Evolutionary conservation across 441 rosid species (phyloP), one percentile per base, ranked within the genome.

Genomic region (Brassica balearica): DNA sequence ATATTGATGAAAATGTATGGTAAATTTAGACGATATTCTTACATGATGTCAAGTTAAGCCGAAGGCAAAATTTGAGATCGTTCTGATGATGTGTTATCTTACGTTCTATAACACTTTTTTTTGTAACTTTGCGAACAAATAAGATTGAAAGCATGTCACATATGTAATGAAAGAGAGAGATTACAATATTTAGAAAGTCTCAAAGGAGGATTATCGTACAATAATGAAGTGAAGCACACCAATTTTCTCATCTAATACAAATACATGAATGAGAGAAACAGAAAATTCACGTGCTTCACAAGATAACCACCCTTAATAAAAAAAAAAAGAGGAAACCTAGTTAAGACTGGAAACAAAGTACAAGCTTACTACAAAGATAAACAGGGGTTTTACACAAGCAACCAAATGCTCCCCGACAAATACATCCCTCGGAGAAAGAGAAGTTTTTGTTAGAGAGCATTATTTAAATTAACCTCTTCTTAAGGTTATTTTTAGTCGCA

Each of bases 281-380:
- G 92, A 90, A 95, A 93, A 93, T 93, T 91, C 87, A 87, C 85
- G 91, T 79, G 84, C 98, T 91, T 91, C 97, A 93, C 86, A 81
- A 60, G 79, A 84, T 82, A 83, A 60, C 55, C 78, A 32, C 74
- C 78, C 46, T 65, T 72, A 72, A 41, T 66, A 10, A 51, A 51
- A 38, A 10, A 51, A 51, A 38, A 43, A 27, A 1, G 63, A 15
- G 19, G 2, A 74, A 71, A 12, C 43, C 55, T 41, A 65, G 14
- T 12, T 38, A 41, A 15, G 23, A 12, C 20, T 19, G 10, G 46
- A 64, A 69, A 4, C 75, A 73, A 15, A 43, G 51, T 43, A 38
- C 61, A 73, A 23, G 56, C 60, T 73, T 79, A 68, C 22, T 79
- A 68, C 70, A 17, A 65, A 71, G 81, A 75, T 77, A 75, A 71